Evolutionary conservation across 2,329 filamentous ascomycete species (phyloP).

Genomic region (Penicillium occitanis): DNA sequence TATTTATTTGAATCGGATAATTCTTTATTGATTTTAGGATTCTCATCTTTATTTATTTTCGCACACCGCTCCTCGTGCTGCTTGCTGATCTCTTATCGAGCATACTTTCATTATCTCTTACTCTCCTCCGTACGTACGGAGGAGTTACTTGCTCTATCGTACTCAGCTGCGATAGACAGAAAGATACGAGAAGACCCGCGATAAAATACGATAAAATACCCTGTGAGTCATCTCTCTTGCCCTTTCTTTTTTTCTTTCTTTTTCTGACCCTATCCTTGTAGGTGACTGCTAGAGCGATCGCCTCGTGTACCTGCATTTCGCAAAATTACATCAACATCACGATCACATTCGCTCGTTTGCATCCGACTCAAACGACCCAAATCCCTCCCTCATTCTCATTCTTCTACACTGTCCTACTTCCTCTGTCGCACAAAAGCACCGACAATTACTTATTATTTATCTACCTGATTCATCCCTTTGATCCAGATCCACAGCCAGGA

Average conservation of each 20-base stretch:
- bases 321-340: slow-evolving; percentile 12
- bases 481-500: slow-evolving; percentile 13
- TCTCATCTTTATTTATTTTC: neutral
- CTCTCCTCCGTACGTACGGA: neutral
- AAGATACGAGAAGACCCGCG: neutral
- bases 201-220: neutral
- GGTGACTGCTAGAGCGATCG: neutral
- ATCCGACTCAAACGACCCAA: neutral
- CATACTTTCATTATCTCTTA: neutral
- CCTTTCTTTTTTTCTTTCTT: neutral
- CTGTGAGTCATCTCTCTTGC: slow-evolving; percentile 1
- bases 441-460: neutral
- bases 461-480: slow-evolving; percentile 9
- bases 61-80: slow-evolving; percentile 3
- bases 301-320: slow-evolving; percentile 15
- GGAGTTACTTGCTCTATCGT: neutral
- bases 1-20: neutral
- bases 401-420: neutral
- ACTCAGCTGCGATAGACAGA: neutral
- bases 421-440: neutral
- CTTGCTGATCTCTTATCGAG: neutral
- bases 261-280: neutral
- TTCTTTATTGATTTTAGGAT: neutral
- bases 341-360: neutral
- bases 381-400: neutral